These are phyloP conservation scores for Curvularia verruculosa DNA, from an alignment of 2,329 filamentous ascomycete genomes.

Conservation along the genomic window DNA sequence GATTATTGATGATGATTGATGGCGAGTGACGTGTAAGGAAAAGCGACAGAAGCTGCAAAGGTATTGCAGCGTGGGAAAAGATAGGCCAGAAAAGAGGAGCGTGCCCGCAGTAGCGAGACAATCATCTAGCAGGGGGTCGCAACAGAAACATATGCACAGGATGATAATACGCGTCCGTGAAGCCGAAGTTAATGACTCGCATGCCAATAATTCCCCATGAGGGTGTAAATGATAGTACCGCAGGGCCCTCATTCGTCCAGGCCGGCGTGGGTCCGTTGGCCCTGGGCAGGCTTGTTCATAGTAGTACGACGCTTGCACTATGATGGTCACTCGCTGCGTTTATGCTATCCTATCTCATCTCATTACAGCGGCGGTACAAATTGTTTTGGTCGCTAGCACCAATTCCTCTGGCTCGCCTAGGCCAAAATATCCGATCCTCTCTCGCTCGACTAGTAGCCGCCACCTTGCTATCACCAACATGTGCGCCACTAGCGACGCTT, in stretches of 20 bases:
- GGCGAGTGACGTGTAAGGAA: constrained; percentile 26
- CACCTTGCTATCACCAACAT: constrained; percentile 23
- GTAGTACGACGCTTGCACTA: constrained; percentile 36
- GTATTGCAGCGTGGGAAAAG: constrained; percentile 23
- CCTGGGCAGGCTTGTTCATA: constrained; percentile 33
- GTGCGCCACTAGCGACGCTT: constrained; percentile 21
- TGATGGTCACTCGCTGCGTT: constrained; percentile 27
- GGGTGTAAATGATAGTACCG: constrained; percentile 36
- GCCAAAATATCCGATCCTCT: constrained; percentile 31
- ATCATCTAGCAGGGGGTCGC: constrained; percentile 23
- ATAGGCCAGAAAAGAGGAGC: constrained; percentile 20
- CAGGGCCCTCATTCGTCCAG: constrained; percentile 32
- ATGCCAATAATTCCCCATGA: constrained; percentile 29
- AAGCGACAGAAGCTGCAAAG: constrained; percentile 16
- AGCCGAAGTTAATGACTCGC: constrained; percentile 35
- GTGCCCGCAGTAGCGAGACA: constrained; percentile 22
- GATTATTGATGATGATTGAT: constrained; percentile 17
- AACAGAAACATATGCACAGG: constrained; percentile 23
- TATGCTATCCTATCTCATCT: constrained; percentile 24
- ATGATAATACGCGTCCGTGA: constrained; percentile 32
- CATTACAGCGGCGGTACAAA: constrained; percentile 15
- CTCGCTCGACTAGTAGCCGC: constrained; percentile 23
- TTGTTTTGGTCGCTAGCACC: constrained; percentile 23
- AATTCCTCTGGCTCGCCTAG: constrained; percentile 23
- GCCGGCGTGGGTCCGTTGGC: constrained; percentile 23